Evolutionary conservation across 2,329 filamentous ascomycete species (phyloP).

Genomic region (Colletotrichum tropicicola): DNA sequence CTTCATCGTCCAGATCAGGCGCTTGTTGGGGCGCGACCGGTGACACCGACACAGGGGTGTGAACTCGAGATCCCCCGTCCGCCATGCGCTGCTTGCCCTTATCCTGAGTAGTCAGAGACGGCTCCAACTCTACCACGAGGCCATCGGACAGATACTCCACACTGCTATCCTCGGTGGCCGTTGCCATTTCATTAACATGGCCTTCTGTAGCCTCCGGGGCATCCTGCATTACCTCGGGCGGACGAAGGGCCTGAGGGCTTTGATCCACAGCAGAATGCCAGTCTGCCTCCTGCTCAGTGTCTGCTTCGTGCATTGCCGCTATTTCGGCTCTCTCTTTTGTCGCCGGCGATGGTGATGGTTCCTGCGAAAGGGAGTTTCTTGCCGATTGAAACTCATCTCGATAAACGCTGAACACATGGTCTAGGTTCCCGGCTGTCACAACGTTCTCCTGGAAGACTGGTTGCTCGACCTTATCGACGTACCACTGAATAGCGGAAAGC

Average conservation of each 20-base stretch:
- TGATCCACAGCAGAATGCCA: no score
- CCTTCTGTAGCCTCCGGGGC: neutral
- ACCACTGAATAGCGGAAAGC: conserved; percentile 53
- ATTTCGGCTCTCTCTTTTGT: neutral
- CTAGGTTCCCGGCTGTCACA: conserved; percentile 46
- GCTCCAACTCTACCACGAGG: no score
- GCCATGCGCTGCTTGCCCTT: conserved; percentile 2
- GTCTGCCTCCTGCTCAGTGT: no score
- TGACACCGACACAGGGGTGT: neutral
- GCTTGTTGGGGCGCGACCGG: neutral
- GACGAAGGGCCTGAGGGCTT: neutral
- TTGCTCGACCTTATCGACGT: conserved; percentile 37
- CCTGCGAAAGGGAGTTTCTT: neutral
- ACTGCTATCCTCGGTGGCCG: no score
- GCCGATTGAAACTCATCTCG: conserved; percentile 35
- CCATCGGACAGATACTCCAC: no score
- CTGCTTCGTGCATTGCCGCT: no score
- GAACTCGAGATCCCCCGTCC: neutral
- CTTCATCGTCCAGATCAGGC: neutral
- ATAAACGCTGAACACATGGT: conserved; percentile 43
- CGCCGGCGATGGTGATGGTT: neutral
- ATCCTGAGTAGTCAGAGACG: neutral
- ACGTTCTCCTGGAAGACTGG: conserved; percentile 37
- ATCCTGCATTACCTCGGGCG: neutral
- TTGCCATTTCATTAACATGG: no score